Evolutionary conservation across 2,329 filamentous ascomycete species (phyloP).

Genomic region (Aureobasidium sp.): DNA sequence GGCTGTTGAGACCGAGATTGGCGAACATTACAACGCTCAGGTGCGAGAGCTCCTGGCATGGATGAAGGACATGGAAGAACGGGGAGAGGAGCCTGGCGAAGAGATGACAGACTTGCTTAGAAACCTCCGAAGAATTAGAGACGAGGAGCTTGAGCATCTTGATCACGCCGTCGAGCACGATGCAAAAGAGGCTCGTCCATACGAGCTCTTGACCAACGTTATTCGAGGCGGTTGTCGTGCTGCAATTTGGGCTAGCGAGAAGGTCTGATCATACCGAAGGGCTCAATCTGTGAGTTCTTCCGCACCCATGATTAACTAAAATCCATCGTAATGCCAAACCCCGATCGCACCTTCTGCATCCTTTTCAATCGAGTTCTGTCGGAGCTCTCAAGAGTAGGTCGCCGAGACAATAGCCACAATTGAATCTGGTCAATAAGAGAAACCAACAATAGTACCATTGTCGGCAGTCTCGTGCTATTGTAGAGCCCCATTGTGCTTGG

Average conservation of each 20-base stretch:
- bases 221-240: slow-evolving; percentile 86
- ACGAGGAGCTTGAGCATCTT: slow-evolving; percentile 94
- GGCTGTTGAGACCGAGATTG: slow-evolving; percentile 97
- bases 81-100: slow-evolving; percentile 70
- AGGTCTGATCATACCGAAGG: slow-evolving; percentile 40
- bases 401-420: background rate
- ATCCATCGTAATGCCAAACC: background rate
- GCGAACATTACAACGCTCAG: slow-evolving; percentile 89
- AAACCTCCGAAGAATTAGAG: slow-evolving; percentile 74
- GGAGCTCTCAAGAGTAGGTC: background rate
- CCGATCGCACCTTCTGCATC: background rate
- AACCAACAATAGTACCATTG: background rate
- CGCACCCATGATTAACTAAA: background rate
- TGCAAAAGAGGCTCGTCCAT: slow-evolving; percentile 79
- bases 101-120: slow-evolving; percentile 66
- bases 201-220: slow-evolving; percentile 77
- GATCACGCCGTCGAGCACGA: slow-evolving; percentile 94
- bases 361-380: background rate
- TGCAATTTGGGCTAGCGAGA: slow-evolving; percentile 86
- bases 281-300: background rate
- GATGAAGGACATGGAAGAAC: slow-evolving; percentile 63
- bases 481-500: background rate
- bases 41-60: slow-evolving; percentile 75
- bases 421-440: background rate
- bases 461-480: background rate